phyloP scores from a whole-genome alignment of 78 protist species.

The Dictyostelium brefeldianum region DNA sequence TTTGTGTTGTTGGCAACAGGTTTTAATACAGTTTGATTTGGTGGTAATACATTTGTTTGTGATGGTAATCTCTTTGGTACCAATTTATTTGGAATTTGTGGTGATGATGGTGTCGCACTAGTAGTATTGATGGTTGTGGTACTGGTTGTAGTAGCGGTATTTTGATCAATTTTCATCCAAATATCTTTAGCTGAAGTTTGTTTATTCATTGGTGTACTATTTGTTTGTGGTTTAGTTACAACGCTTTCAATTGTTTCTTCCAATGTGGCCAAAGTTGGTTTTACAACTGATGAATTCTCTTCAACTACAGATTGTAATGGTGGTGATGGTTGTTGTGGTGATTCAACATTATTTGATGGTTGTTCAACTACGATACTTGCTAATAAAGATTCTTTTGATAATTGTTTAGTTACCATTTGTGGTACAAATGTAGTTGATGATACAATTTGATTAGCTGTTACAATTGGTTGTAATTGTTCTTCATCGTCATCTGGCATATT shows the following conservation, averaged over 20 bases:
- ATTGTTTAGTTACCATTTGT: neutral
- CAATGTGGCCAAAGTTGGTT: neutral
- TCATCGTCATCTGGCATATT: neutral
- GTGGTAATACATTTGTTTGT: neutral
- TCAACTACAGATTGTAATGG: neutral
- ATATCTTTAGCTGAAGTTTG: slow-evolving; percentile 24
- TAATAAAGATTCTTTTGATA: slow-evolving; percentile 16
- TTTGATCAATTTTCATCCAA: slow-evolving; percentile 14
- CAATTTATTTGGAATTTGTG: neutral
- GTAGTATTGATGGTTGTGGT: too few relatives aligned
- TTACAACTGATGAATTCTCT: neutral
- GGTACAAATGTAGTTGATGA: neutral
- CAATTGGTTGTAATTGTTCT: neutral
- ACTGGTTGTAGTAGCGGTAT: neutral
- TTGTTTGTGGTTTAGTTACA: slow-evolving; percentile 12
- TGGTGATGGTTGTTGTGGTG: slow-evolving; percentile 15
- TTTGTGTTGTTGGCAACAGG: neutral
- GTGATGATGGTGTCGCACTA: slow-evolving; percentile 3
- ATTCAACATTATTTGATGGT: neutral
- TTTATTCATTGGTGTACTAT: neutral
- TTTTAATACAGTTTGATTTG: slow-evolving; percentile 8
- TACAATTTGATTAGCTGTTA: neutral
- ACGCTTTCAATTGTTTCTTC: neutral
- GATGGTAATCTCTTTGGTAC: slow-evolving; percentile 21
- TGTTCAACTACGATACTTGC: neutral